Base-by-base conservation (phyloP, 1,284 basidiomycete species). In the Golubevia sp. region DNA sequence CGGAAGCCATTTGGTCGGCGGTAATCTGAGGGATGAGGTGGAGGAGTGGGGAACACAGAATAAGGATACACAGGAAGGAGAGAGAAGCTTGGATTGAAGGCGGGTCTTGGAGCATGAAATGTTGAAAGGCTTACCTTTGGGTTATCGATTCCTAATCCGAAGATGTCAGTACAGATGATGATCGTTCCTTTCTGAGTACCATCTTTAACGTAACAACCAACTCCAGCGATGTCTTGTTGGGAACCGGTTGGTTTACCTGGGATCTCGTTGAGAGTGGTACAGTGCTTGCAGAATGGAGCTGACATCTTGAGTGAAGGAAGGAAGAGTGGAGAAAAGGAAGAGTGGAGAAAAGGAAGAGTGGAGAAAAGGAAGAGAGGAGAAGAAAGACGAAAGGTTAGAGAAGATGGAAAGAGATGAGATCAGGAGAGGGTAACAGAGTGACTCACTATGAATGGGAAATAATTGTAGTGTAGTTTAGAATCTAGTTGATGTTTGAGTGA, bases 161-260 rank as follows among this genome's bases (percentile, higher is more conserved):
- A 67, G 55, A 67, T 64, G 56, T 67, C 65, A 38, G 65, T 57
- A 27, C 52, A 49, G 55, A 64, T n/a, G 44, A 64, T 21, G 59
- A 67, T 55, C 48, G 38, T 53, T 26, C 65, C 65, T 26, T 63
- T 59, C 8, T 30, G 21, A 20, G n/a, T 13, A 23, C 49, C 56
- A 20, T 27, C 24, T n/a, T 55, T 26, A n/a, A 66, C 64, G 55
- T 66, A 66, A 13, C 50, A 56, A 8, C 48, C 26, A 23, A 59
- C 44, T 11, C 64, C 64, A 38, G 49, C 61, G 30, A 66, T 60
- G 26, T 64, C 49, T 18, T 52, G 11, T 25, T 25, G 30, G 15
- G 27, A 24, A 25, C 64, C 64, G 8, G 20, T 15, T 18, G 61
- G 62, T 24, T 24, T 58, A 56, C 64, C 64, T 24, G 64, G 59